Evolutionary conservation across 257 asterid genomes (phyloP).

Genomic region (Capsicum baccatum): DNA sequence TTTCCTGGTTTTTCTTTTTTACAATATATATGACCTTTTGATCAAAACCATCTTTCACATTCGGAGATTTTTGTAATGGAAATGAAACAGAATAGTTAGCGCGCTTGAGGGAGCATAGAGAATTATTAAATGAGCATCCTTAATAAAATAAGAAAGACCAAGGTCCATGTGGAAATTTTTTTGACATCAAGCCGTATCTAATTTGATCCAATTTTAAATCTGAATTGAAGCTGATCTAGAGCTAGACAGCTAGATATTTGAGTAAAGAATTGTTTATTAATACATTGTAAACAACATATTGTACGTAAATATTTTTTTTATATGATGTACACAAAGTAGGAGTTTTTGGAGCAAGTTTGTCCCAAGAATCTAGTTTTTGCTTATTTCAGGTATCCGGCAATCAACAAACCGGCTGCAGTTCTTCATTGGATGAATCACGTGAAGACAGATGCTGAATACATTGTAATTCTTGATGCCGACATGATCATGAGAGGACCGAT

Average conservation of each 20-base stretch:
- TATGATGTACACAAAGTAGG: not conserved
- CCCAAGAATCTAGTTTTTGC: slow-evolving; percentile 29
- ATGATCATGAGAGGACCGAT: slow-evolving; percentile 96
- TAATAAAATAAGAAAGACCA: not conserved
- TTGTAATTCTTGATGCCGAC: slow-evolving; percentile 88
- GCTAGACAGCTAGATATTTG: not conserved
- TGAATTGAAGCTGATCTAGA: not conserved
- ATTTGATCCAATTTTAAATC: not conserved
- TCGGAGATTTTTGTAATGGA: not conserved
- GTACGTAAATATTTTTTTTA: not conserved
- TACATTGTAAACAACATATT: not conserved
- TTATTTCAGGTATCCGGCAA: slow-evolving; percentile 88
- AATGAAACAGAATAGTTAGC: not conserved
- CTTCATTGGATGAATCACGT: slow-evolving; percentile 96
- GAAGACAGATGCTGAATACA: slow-evolving; percentile 85
- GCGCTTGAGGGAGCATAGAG: not conserved
- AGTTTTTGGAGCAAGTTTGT: not conserved
- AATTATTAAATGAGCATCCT: not conserved
- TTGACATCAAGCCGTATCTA: not conserved
- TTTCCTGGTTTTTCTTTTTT: slow-evolving; percentile 26
- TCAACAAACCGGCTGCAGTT: slow-evolving; percentile 95
- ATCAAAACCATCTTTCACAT: not conserved
- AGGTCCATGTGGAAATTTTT: not conserved
- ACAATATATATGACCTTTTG: not conserved
- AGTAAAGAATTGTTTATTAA: not conserved